phyloP scores from a whole-genome alignment of 2,329 filamentous ascomycete genomes.

The Cordyceps farinosa region DNA sequence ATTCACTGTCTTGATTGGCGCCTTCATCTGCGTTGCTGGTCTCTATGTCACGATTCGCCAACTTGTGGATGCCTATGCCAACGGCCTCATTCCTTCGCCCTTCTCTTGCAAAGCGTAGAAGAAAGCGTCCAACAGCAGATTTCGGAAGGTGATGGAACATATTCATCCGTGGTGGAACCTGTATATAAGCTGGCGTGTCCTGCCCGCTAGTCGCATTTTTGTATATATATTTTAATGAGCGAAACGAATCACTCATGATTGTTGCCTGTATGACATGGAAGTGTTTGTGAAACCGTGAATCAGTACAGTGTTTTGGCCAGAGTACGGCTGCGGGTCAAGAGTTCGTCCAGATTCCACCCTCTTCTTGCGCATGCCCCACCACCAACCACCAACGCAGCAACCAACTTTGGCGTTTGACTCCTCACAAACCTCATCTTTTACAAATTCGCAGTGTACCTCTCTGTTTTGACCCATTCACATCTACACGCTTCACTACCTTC shows the following conservation, averaged over 20 bases:
- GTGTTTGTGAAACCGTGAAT: not conserved
- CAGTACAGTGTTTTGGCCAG: not conserved
- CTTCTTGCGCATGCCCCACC: conserved; percentile 6
- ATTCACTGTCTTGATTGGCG: conserved; percentile 42
- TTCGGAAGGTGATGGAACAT: not conserved
- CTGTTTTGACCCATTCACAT: not conserved
- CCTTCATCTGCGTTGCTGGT: conserved; percentile 46
- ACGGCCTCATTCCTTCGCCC: conserved; percentile 17
- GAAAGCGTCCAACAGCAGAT: not conserved
- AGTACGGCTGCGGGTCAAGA: conserved; percentile 6
- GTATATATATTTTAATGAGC: conserved; percentile 1
- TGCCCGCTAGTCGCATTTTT: not conserved
- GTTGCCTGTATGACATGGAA: not conserved
- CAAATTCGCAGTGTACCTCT: not conserved
- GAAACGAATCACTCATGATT: not conserved
- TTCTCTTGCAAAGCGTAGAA: conserved; percentile 18
- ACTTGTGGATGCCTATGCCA: conserved; percentile 24
- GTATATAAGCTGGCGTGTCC: not conserved
- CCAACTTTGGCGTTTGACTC: not conserved
- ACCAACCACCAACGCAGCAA: not conserved
- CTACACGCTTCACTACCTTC: not conserved
- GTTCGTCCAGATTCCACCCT: conserved; percentile 9
- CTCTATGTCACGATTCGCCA: conserved; percentile 46
- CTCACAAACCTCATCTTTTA: not conserved
- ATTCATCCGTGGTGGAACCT: not conserved